Conservation (phyloP, 768 basidiomycete genomes). For the Kwoniella botswanensis region DNA sequence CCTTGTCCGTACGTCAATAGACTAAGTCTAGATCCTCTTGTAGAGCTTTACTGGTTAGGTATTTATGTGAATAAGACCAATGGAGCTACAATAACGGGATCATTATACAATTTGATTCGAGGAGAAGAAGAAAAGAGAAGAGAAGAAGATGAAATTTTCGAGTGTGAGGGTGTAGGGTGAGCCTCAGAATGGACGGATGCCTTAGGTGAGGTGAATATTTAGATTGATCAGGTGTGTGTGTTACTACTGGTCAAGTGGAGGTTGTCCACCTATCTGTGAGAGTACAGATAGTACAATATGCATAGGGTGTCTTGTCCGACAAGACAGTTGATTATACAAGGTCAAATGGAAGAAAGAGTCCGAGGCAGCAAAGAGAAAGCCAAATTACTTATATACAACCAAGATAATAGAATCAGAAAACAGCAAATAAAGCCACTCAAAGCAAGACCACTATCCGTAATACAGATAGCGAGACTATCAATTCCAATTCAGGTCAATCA, state of each 20-base stretch:
- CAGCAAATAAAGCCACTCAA: neutral
- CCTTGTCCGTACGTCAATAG: constrained; percentile 28
- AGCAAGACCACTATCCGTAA: neutral
- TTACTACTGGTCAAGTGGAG: too few relatives aligned
- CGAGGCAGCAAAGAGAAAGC: neutral
- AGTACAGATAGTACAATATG: neutral
- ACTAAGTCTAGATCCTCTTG: constrained; percentile 45
- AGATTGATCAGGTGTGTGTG: neutral
- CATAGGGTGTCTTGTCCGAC: neutral
- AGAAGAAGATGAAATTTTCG: constrained; percentile 7
- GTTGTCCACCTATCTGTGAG: neutral
- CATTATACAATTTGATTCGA: constrained; percentile 42
- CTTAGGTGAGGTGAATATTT: neutral
- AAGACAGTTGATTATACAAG: neutral
- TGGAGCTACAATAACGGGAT: constrained; percentile 47
- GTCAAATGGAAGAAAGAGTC: neutral
- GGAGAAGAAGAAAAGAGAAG: constrained; percentile 26
- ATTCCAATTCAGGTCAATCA: neutral
- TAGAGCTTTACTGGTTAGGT: constrained; percentile 40
- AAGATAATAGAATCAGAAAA: neutral
- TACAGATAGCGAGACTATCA: neutral
- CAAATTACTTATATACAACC: neutral
- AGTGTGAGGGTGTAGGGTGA: neutral
- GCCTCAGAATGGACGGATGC: neutral
- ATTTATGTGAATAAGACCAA: constrained; percentile 9